A percentile compares a stretch with the other conserved stretches of the same genome.
Conservation (phyloP, 257 asterid species). For the Jacaranda mimosifolia region DNA sequence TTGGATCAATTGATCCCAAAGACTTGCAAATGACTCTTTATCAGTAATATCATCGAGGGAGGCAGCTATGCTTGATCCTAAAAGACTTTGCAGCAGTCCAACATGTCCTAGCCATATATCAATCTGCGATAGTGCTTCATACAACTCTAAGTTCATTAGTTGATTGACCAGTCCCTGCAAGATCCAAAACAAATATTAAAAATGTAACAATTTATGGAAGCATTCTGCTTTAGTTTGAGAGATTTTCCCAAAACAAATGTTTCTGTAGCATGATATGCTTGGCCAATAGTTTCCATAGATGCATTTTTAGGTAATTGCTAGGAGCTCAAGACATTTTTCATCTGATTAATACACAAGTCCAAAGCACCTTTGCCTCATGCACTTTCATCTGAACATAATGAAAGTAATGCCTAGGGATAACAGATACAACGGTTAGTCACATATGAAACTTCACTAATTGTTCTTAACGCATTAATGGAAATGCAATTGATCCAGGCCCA, state of each 20-base stretch:
- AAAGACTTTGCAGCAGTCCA: slow-evolving; percentile 92
- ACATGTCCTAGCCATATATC: slow-evolving; percentile 95
- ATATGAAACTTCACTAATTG: slow-evolving; percentile 25
- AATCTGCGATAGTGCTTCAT: slow-evolving; percentile 80
- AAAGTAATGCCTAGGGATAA: slow-evolving; percentile 77
- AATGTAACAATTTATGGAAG: slow-evolving; percentile 17
- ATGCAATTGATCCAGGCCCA: slow-evolving; percentile 21
- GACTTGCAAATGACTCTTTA: slow-evolving; percentile 83
- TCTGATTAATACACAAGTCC: slow-evolving; percentile 88
- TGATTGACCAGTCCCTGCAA: slow-evolving; percentile 83
- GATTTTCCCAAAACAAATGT: slow-evolving; percentile 61
- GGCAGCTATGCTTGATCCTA: slow-evolving; percentile 97
- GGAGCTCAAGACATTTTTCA: slow-evolving; percentile 84
- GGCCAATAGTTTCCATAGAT: slow-evolving; percentile 92
- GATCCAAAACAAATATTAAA: slow-evolving; percentile 36
- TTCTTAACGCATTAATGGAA: slow-evolving; percentile 24
- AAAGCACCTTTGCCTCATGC: slow-evolving; percentile 89
- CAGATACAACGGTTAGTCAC: slow-evolving; percentile 29
- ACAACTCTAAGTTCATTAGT: slow-evolving; percentile 91
- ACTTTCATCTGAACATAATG: slow-evolving; percentile 85
- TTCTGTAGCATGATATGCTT: slow-evolving; percentile 98
- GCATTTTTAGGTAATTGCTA: slow-evolving; percentile 82
- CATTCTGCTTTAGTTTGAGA: slow-evolving; percentile 31
- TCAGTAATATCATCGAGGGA: slow-evolving; percentile 97
- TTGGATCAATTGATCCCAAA: slow-evolving; percentile 84